Base-by-base conservation (phyloP, 257 asterid genomes). In the Capsicum baccatum region DNA sequence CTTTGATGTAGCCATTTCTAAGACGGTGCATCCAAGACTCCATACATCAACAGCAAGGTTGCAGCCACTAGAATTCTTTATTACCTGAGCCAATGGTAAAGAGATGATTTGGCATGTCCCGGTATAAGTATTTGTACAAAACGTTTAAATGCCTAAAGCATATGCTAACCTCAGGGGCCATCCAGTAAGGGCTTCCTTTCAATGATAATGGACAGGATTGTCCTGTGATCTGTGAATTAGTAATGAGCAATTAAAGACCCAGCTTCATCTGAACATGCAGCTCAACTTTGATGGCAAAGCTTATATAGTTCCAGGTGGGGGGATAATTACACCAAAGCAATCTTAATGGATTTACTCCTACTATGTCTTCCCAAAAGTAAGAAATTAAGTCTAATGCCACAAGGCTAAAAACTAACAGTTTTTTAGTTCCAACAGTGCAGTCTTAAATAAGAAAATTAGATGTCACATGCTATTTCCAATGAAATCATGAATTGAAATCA, bases 1-100 rank as follows among this genome's bases (percentile, higher is more conserved):
- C 87, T 95, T 95, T 60, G 98, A 93, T 26, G 97, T 93, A 84
- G 99, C 97, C 99, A 97, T 97, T 92, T 97, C 99, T 86, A 97
- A 83, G 84, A 97, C 99, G 0, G 99, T 97, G 92, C 99, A 97
- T 82, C 99, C 99, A 89, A 97, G 99, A 88, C 99, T 97, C 99
- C 99, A 97, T 91, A 97, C 90, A 84, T 97, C 99, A 86, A 97
- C 99, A 90, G 99, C 98, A 71, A 97, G 93, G 87, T 93, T 91
- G 89, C 95, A 91, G 83, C 99, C 99, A 89, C 85, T 95, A 84
- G 97, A 88, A 88, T 97, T 93, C 89, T 90, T 91, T 83, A 95
- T 89, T 62, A 91, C 95, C 99, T 95, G 87, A 83, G 71, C 39
- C 48, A 6, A 66, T 78, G 85, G 39, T 17, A 67, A 78, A 82